Percentiles rank a stretch among this genome's conserved stretches.
Conservation (phyloP, 1,284 basidiomycete species). For the Apiotrichum gamsii region DNA sequence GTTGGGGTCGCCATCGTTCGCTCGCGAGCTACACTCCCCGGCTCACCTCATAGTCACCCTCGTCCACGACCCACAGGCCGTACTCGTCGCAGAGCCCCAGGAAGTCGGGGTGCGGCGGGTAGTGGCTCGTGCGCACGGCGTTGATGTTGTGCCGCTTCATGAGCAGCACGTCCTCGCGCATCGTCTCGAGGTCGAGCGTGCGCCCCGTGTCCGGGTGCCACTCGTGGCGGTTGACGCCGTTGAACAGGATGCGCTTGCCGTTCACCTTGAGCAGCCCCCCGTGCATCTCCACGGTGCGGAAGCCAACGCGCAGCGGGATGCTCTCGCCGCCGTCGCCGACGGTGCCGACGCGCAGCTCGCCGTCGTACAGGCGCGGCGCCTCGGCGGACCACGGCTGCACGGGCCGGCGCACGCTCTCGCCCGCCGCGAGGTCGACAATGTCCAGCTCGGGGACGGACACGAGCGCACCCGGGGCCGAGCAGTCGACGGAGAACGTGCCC, state of each 20-base stretch:
- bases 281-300: conserved; percentile 19
- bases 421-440: conserved; percentile 10
- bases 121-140: conserved; percentile 22
- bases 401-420: background rate
- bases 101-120: conserved; percentile 24
- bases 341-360: background rate
- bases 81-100: conserved; percentile 24
- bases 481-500: conserved; percentile 15
- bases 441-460: conserved; percentile 15
- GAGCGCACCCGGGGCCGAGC: conserved; percentile 1
- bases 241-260: conserved; percentile 18
- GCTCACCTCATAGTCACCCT: conserved; percentile 20
- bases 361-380: conserved; percentile 18
- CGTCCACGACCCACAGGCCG: conserved; percentile 29
- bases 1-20: no score
- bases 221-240: conserved; percentile 26
- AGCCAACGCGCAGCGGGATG: conserved; percentile 18
- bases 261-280: conserved; percentile 23
- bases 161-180: conserved; percentile 21
- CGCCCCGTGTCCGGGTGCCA: conserved; percentile 20
- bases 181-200: conserved; percentile 12
- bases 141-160: conserved; percentile 29
- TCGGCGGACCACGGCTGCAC: conserved; percentile 25
- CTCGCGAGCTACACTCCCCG: no score
- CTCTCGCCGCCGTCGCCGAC: conserved; percentile 11